These are phyloP conservation scores for Aspergillus sp. DNA, from an alignment of 2,329 filamentous ascomycete species.

Conservation along the genomic window DNA sequence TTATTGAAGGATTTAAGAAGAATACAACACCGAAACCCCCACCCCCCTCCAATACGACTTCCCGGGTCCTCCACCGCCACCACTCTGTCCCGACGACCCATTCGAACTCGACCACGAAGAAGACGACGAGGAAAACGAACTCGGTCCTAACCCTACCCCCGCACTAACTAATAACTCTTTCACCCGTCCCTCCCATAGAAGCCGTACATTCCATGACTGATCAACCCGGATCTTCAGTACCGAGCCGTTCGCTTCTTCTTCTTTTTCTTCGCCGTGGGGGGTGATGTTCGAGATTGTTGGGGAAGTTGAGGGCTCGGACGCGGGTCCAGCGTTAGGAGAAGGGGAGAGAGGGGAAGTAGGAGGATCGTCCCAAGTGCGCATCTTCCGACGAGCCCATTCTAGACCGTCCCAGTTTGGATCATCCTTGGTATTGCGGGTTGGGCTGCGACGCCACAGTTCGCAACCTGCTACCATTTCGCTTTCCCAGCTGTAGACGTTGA, in stretches of 20 bases:
- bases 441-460: slow-evolving; percentile 75
- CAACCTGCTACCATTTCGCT: slow-evolving; percentile 88
- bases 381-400: slow-evolving; percentile 41
- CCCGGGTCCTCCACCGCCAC: slow-evolving; percentile 26
- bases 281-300: neutral
- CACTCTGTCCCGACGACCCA: slow-evolving; percentile 22
- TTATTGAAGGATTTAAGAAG: slow-evolving; percentile 25
- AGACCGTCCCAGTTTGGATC: slow-evolving; percentile 44
- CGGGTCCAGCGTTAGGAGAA: neutral
- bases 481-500: slow-evolving; percentile 98
- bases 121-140: slow-evolving; percentile 34
- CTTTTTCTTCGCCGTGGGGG: slow-evolving; percentile 10
- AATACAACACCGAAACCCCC: slow-evolving; percentile 44
- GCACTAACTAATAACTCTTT: slow-evolving; percentile 92
- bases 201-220: slow-evolving; percentile 79
- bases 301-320: neutral
- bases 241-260: slow-evolving; percentile 70
- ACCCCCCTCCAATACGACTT: slow-evolving; percentile 43
- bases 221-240: slow-evolving; percentile 89
- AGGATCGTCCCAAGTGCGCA: slow-evolving; percentile 29
- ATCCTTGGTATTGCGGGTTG: slow-evolving; percentile 28
- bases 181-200: slow-evolving; percentile 89
- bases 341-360: slow-evolving; percentile 12
- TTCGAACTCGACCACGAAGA: slow-evolving; percentile 26
- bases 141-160: slow-evolving; percentile 75